Base-by-base conservation (phyloP, 805 yeast genomes). In the Candida anglica region DNA sequence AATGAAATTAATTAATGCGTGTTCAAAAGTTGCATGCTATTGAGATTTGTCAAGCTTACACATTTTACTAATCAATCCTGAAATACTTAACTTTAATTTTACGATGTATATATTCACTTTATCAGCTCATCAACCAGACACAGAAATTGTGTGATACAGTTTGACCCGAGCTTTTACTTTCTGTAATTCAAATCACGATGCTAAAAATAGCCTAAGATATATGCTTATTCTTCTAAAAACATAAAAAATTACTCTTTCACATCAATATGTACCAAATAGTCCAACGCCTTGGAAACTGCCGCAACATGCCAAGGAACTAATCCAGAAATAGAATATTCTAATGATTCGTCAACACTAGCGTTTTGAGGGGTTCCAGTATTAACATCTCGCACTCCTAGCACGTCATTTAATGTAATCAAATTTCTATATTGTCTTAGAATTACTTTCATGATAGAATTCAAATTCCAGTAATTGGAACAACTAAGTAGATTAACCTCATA, bases 291-390 rank as follows among this genome's bases (percentile, higher is more conserved):
- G 19, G 74, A 67, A 8, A 85, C 93, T 0, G 87, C 79, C 10
- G 73, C 56, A 16, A 84, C 69, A 52, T 85, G 91, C 81, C 88
- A 81, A 17, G 94, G 94, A 2, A 78, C 63, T 24, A 79, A 56
- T 0, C 73, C 60, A 1, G 32, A 31, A 20, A 41, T 22, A 7
- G 42, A 41, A 27, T 38, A 47, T 10, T 39, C 32, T 18, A 32
- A 20, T 14, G 30, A 14, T 17, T 31, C 35, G 24, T 42, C 26
- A 7, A 7, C 14, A n/a, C 27, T 14, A 6, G 17, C 30, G 10
- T n/a, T 18, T 4, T 4, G 15, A n/a, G n/a, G n/a, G n/a, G 19
- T 16, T 5, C 47, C 53, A 4, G 34, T 32, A 20, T 52, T 52
- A 15, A 47, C 25, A 15, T 39, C 48, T 23, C 50, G 30, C 30